Base-by-base conservation (phyloP, 305 asterid species). In the Monarda citriodora region DNA sequence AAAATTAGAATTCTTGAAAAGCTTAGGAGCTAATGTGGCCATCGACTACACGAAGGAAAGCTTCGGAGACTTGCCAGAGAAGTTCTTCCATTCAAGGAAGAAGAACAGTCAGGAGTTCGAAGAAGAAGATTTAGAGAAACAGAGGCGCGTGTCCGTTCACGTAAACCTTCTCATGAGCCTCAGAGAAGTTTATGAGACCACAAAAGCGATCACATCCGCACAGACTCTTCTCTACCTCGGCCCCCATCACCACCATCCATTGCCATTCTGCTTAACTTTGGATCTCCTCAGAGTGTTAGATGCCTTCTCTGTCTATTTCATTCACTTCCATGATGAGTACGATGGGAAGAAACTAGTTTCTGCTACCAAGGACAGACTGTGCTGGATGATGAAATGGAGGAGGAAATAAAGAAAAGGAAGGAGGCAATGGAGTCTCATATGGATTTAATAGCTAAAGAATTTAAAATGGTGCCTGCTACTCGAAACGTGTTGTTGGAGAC, bases 21-120 rank as follows among this genome's bases (percentile, higher is more conserved):
- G 89, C 80, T 75, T 92, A 67, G 97, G 97, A 49, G 91, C 76
- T 31, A 96, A 92, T 74, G 66, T 89, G 64, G 86, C 85, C 9
- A 86, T 92, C 20, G 98, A 92, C 77, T 92, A 92, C 80, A 88
- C 96, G 4, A 89, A 84, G 83, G 84, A 89, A 63, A 78, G 84
- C 67, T 86, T 89, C 11, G 86, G 82, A 80, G 88, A 84, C 20
- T 70, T 81, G 4, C 77, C 84, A 26, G 31, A 26, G 31, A 26
- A 26, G 31, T 26, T 26, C 31, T 26, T 26, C 31, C 31, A 26
- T 26, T 26, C 31, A 26, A 26, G 31, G 31, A 26, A 26, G 6
- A 26, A 26, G 31, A 3, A 26, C 6, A 6, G 0, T 26, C 31
- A 26, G 6, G 6, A 3, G 6, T 1, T 26, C 26, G 26, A 23